Conservation (phyloP, 495 filamentous ascomycete species). For the Cladorrhinum samala region DNA sequence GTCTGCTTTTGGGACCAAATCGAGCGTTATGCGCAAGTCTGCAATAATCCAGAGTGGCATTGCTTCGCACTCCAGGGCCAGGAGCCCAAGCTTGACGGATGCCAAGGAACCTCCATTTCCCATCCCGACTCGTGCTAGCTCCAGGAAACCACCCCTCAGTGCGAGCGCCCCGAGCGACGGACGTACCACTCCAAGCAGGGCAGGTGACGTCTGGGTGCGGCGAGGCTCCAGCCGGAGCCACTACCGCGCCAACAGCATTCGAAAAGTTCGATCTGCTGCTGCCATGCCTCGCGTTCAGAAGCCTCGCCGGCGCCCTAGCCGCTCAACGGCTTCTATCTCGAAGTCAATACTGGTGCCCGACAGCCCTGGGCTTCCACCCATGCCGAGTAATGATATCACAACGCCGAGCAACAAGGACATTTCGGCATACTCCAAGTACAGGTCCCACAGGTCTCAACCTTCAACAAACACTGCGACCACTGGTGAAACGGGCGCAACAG, state of each 20-base stretch:
- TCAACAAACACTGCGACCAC: conserved; percentile 53
- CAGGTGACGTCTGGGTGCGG: conserved; percentile 34
- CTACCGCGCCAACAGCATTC: conserved; percentile 53
- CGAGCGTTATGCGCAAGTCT: conserved; percentile 47
- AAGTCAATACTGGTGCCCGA: conserved; percentile 55
- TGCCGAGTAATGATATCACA: conserved; percentile 68
- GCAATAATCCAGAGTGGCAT: conserved; percentile 76
- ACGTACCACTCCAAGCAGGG: conserved; percentile 65
- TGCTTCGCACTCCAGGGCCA: conserved; percentile 61
- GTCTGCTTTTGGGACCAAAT: conserved; percentile 27
- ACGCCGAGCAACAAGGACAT: conserved; percentile 44
- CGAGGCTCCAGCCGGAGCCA: conserved; percentile 35
- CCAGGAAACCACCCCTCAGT: conserved; percentile 64
- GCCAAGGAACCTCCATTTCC: conserved; percentile 72
- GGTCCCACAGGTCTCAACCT: conserved; percentile 43
- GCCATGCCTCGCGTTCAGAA: conserved; percentile 51
- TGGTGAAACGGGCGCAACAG: conserved; percentile 42
- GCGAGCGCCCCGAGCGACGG: conserved; percentile 66
- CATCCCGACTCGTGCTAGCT: conserved; percentile 83
- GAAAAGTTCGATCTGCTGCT: conserved; percentile 78
- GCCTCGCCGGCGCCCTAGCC: conserved; percentile 46
- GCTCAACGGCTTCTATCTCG: conserved; percentile 61
- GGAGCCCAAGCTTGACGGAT: conserved; percentile 70
- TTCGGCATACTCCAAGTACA: conserved; percentile 30
- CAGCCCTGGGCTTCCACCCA: conserved; percentile 65